Evolutionary conservation across 306 rosid species (phyloP), one percentile per base, ranked within the genome.

Genomic region (Castanospermum australe): DNA sequence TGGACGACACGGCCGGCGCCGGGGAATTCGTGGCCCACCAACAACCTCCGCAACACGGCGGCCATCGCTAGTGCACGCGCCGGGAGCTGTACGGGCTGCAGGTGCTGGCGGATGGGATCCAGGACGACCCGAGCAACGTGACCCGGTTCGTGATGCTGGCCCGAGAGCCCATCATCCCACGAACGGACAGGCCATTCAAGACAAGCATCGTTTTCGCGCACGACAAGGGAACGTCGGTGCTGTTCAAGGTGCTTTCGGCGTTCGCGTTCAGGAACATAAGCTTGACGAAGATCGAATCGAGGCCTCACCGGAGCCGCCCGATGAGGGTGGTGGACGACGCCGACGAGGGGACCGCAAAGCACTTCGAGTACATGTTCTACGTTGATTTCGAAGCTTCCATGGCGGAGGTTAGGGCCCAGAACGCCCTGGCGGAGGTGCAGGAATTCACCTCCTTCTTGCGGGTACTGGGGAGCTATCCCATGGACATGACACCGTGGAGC

Each of bases 201-300:
- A 95, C 99, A 2, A 92, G 98, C 84, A 95, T 92, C 35, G 99
- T 95, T 8, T 95, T 95, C 81, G 99, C 99, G 2, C 99, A 92
- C 86, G 98, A 90, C 33, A 87, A 91, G 9, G 98, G 98, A 20
- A 95, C 95, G 0, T 92, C 99, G 1, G 98, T 90, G 8, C 87
- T 95, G 5, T 95, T 95, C 84, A 95, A 95, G 86, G 99, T 92
- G 1, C 78, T 95, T 0, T 95, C 99, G 0, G 97, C 99, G 6
- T 95, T 95, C 47, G 99, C 99, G 0, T 95, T 95, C 80, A 71
- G 99, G 42, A 88, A 92, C 83, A 95, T 95, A 5, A 95, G 94
- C 79, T 50, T 95, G 84, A 95, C 99, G 6, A 95, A 95, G 94
- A 95, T 95, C 59, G 99, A 95, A 71, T 92, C 99, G 1, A 72